Evolutionary conservation across 2,329 filamentous ascomycete genomes (phyloP).

Genomic region (Emmonsiellopsis sp.): DNA sequence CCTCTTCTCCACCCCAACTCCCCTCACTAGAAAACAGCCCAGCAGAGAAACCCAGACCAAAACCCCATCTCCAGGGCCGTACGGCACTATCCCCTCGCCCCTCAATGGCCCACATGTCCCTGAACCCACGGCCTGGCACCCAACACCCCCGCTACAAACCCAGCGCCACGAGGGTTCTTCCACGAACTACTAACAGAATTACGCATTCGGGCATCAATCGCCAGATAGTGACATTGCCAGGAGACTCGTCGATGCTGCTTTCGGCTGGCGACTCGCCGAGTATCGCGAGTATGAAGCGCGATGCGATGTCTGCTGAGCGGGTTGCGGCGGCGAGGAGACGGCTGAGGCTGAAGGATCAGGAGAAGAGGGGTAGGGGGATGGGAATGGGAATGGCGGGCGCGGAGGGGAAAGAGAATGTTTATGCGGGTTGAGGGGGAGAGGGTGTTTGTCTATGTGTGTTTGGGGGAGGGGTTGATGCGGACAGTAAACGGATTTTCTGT

Average conservation of each 20-base stretch:
- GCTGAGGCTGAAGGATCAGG: slow-evolving; percentile 21
- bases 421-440: background rate
- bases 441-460: slow-evolving; percentile 4
- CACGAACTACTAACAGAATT: background rate
- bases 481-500: background rate
- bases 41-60: slow-evolving; percentile 13
- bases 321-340: slow-evolving; percentile 26
- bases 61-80: slow-evolving; percentile 13
- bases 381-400: background rate
- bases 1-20: slow-evolving; percentile 25
- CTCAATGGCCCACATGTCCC: slow-evolving; percentile 18
- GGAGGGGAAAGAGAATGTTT: slow-evolving; percentile 26
- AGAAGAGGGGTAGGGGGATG: slow-evolving; percentile 6
- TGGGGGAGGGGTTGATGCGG: background rate
- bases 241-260: background rate
- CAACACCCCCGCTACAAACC: background rate
- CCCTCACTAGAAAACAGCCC: slow-evolving; percentile 16
- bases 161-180: background rate
- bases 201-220: slow-evolving; percentile 7
- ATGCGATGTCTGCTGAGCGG: slow-evolving; percentile 23
- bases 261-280: background rate
- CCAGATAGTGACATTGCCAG: background rate
- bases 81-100: slow-evolving; percentile 16
- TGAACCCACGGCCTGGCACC: slow-evolving; percentile 8
- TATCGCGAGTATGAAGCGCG: slow-evolving; percentile 8